Conservation (phyloP, 1,139 yeast species). For the Saccharomyces hybrid region DNA sequence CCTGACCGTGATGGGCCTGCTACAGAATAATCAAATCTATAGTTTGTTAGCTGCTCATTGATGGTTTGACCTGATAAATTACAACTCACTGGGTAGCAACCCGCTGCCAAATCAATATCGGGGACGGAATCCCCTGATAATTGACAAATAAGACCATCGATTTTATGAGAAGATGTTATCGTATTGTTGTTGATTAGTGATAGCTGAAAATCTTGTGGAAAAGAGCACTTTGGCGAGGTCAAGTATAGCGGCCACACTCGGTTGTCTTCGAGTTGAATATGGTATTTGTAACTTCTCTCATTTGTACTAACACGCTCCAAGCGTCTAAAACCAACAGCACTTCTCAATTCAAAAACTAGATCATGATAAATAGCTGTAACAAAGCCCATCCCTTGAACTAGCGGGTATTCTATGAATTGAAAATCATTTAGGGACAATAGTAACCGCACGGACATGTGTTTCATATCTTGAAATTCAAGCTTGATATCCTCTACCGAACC, state of each 20-base stretch:
- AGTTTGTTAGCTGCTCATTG: slow-evolving; percentile 27
- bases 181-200: slow-evolving; percentile 45
- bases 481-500: slow-evolving; percentile 14
- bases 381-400: slow-evolving; percentile 67
- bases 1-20: slow-evolving; percentile 34
- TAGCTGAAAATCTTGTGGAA: slow-evolving; percentile 31
- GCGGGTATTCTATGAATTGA: slow-evolving; percentile 32
- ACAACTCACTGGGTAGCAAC: slow-evolving; percentile 37
- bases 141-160: slow-evolving; percentile 34
- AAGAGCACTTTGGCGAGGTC: slow-evolving; percentile 32
- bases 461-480: slow-evolving; percentile 27
- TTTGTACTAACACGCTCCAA: slow-evolving; percentile 28
- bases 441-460: slow-evolving; percentile 30
- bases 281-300: slow-evolving; percentile 32
- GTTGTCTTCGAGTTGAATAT: slow-evolving; percentile 34
- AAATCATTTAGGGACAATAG: slow-evolving; percentile 17
- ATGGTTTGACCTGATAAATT: slow-evolving; percentile 23
- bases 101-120: slow-evolving; percentile 51
- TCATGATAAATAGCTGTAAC: slow-evolving; percentile 53
- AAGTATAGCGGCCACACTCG: slow-evolving; percentile 44
- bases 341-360: slow-evolving; percentile 47
- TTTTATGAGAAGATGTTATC: slow-evolving; percentile 37
- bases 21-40: slow-evolving; percentile 34
- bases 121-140: slow-evolving; percentile 27
- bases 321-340: slow-evolving; percentile 57